Percentiles rank a stretch among this genome's conserved stretches.
These are phyloP conservation scores for Lyophyllum shimeji DNA, from an alignment of 768 basidiomycete genomes.

Conservation along the genomic window DNA sequence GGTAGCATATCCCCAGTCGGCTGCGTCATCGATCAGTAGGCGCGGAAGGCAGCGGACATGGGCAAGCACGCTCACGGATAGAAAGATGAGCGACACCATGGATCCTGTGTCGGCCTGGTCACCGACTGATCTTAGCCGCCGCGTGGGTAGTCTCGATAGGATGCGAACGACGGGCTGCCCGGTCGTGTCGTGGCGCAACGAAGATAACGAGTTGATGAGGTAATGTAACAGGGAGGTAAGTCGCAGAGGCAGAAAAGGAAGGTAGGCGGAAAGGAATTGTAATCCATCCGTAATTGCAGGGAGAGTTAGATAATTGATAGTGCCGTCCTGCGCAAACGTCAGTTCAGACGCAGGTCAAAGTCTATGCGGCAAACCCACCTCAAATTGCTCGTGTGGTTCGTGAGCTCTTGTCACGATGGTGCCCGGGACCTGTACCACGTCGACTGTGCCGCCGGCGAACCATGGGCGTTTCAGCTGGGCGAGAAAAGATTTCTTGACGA, in stretches of 20 bases:
- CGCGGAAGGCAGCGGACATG: not conserved
- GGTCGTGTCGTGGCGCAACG: conserved; percentile 60
- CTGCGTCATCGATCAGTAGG: conserved; percentile 32
- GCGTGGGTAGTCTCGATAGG: conserved; percentile 60
- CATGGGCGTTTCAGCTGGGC: conserved; percentile 65
- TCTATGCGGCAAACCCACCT: conserved; percentile 44
- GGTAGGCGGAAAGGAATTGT: conserved; percentile 73
- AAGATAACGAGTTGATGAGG: conserved; percentile 53
- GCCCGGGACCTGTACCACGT: conserved; percentile 83
- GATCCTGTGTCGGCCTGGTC: conserved; percentile 69
- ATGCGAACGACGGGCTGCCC: conserved; percentile 65
- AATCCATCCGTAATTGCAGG: conserved; percentile 80
- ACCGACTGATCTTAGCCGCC: conserved; percentile 54
- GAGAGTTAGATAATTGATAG: conserved; percentile 77
- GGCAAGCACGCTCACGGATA: conserved; percentile 47
- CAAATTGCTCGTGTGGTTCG: conserved; percentile 71
- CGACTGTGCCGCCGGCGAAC: conserved; percentile 84
- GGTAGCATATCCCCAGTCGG: conserved; percentile 66
- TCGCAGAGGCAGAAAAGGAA: conserved; percentile 76
- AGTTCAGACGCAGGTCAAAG: not conserved
- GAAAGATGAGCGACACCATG: conserved; percentile 59
- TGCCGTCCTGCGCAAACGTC: conserved; percentile 61
- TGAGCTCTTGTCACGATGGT: conserved; percentile 58
- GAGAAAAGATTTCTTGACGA: conserved; percentile 72
- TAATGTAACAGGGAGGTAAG: conserved; percentile 68